phyloP scores from a whole-genome alignment of 768 basidiomycete genomes.

The Panaeolus cyanescens region DNA sequence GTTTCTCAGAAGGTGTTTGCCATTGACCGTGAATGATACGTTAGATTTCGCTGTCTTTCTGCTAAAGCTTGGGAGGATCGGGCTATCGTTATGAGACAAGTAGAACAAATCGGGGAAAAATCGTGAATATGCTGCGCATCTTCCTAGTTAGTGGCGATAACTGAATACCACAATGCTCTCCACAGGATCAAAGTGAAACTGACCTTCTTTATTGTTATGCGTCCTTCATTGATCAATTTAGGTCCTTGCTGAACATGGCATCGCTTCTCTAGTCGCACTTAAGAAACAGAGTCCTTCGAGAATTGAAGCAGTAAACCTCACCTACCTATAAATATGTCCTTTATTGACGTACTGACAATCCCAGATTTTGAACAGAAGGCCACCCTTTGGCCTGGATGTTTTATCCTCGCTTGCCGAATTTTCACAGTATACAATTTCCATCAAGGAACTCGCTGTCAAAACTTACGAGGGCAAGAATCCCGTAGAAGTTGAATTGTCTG shows the following conservation, averaged over 20 bases:
- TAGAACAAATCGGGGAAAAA: constrained; percentile 91
- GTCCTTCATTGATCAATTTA: constrained; percentile 23
- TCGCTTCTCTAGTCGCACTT: constrained; percentile 61
- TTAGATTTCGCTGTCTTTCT: constrained; percentile 71
- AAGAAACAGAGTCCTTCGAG: constrained; percentile 56
- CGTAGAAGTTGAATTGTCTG: constrained; percentile 55
- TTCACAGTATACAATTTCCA: constrained; percentile 62
- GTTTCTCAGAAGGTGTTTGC: constrained; percentile 1
- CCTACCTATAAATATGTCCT: not conserved
- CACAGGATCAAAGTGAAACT: constrained; percentile 35
- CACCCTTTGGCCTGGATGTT: constrained; percentile 76
- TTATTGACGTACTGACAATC: constrained; percentile 1
- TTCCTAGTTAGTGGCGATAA: not conserved
- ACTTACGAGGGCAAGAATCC: constrained; percentile 49
- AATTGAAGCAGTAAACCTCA: constrained; percentile 58
- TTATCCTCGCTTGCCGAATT: constrained; percentile 61
- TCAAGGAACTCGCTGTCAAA: constrained; percentile 48
- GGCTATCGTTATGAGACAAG: constrained; percentile 80
- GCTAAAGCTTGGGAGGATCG: constrained; percentile 94
- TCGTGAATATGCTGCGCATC: constrained; percentile 52
- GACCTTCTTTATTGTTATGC: not conserved
- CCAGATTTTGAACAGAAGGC: constrained; percentile 72
- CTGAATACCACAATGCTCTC: not conserved
- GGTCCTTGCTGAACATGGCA: constrained; percentile 76
- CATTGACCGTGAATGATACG: not conserved